Conservation (phyloP, 108 stramenopile genomes). For the Pseudonitzschia delicatissima region DNA sequence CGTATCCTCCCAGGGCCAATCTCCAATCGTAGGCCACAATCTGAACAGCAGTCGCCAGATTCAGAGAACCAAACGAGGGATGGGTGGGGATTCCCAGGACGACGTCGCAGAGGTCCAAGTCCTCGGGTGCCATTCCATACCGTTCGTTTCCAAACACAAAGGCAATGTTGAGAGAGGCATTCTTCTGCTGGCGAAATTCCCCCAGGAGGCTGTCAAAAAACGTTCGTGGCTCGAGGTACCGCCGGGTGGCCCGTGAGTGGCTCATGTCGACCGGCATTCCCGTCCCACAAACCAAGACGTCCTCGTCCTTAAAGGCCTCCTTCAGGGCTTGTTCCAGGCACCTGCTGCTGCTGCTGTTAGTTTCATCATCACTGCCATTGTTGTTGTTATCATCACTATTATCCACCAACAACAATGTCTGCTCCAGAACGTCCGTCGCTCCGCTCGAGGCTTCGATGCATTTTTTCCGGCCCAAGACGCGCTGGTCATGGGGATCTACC, state of each 20-base stretch:
- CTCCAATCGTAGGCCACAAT: conserved; percentile 70
- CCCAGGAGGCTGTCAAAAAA: conserved; percentile 39
- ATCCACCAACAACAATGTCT: conserved; percentile 5
- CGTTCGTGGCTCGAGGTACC: conserved; percentile 38
- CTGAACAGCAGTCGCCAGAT: conserved; percentile 69
- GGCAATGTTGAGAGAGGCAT: conserved; percentile 23
- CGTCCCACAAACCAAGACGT: conserved; percentile 44
- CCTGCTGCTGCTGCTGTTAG: background rate
- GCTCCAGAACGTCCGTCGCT: conserved; percentile 45
- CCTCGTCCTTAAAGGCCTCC: conserved; percentile 38
- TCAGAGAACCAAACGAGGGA: conserved; percentile 58
- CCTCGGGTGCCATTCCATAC: conserved; percentile 43
- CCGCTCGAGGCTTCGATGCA: conserved; percentile 53
- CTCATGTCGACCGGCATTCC: conserved; percentile 70
- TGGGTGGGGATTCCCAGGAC: conserved; percentile 72
- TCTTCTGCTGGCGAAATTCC: background rate
- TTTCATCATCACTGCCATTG: background rate
- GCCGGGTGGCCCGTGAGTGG: conserved; percentile 20
- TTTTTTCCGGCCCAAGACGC: conserved; percentile 40
- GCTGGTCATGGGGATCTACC: conserved; percentile 44
- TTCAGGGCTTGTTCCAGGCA: conserved; percentile 27
- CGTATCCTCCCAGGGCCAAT: conserved; percentile 26
- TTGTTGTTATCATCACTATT: background rate
- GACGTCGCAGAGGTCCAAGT: conserved; percentile 47
- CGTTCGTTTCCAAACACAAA: conserved; percentile 68